These are phyloP conservation scores for Penicillium ucsense DNA, from an alignment of 495 filamentous ascomycete species.

Conservation along the genomic window DNA sequence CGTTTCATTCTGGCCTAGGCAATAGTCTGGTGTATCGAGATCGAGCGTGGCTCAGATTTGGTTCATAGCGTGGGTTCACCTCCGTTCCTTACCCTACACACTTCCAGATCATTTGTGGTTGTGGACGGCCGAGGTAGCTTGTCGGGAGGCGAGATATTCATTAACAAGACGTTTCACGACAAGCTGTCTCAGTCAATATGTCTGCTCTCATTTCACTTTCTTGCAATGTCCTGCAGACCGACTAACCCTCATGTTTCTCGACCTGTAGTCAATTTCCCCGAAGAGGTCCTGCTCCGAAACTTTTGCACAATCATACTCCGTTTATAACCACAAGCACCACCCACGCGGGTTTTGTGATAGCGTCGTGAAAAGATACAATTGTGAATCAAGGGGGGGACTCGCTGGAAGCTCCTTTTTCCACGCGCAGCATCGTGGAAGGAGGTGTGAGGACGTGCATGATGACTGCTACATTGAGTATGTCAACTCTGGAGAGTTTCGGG, in stretches of 20 bases:
- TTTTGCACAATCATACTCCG: background rate
- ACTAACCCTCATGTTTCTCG: background rate
- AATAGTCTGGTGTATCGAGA: too few species aligned
- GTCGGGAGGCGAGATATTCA: background rate
- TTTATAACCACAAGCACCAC: too few species aligned
- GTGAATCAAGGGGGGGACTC: constrained; percentile 1
- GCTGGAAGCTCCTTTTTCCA: constrained; percentile 7
- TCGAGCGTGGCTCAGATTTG: too few species aligned
- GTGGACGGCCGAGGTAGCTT: constrained; percentile 12
- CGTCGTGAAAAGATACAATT: too few species aligned
- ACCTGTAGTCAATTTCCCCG: constrained; percentile 1
- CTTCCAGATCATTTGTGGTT: constrained; percentile 7
- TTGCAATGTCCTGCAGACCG: too few species aligned
- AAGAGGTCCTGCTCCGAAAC: background rate
- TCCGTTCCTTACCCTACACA: background rate
- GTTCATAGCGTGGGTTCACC: constrained; percentile 20
- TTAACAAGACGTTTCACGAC: background rate
- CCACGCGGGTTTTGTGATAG: too few species aligned
- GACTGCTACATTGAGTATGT: constrained; percentile 43
- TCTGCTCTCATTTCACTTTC: background rate
- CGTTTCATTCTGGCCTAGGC: too few species aligned
- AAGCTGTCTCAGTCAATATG: background rate
- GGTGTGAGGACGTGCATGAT: constrained; percentile 31
- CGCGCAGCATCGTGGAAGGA: constrained; percentile 21
- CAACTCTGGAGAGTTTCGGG: constrained; percentile 16